Evolutionary conservation across 2,329 filamentous ascomycete species (phyloP).

Genomic region (Penicillium occitanis): DNA sequence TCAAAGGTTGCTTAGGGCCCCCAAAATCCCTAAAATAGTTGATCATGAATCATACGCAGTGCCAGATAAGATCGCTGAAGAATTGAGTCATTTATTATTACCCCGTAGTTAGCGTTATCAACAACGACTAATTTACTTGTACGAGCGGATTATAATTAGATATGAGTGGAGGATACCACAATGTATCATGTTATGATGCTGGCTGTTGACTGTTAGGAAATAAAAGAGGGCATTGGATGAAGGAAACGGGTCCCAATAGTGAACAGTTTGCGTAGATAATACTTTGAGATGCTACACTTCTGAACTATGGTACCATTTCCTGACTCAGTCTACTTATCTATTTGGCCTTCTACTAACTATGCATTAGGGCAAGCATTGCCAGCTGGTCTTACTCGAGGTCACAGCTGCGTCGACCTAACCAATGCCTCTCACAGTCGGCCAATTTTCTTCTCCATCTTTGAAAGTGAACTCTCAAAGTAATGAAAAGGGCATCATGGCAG

Average conservation of each 20-base stretch:
- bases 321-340: background rate
- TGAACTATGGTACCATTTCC: background rate
- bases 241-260: background rate
- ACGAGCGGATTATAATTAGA: background rate
- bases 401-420: background rate
- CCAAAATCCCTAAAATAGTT: background rate
- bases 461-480: background rate
- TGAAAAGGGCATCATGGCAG: background rate
- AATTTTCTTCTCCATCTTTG: background rate
- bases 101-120: background rate
- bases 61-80: background rate
- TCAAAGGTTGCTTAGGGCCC: background rate
- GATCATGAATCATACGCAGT: no score
- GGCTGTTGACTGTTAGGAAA: background rate
- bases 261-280: background rate
- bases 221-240: background rate
- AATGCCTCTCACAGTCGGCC: background rate
- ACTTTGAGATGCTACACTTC: background rate
- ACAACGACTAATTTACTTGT: background rate
- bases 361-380: background rate
- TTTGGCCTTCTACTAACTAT: background rate
- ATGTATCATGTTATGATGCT: background rate
- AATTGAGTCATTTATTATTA: background rate
- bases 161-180: background rate
- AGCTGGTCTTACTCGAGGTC: background rate